Base-by-base conservation (phyloP, 345 rosid genomes). In the Trapa bicornis region DNA sequence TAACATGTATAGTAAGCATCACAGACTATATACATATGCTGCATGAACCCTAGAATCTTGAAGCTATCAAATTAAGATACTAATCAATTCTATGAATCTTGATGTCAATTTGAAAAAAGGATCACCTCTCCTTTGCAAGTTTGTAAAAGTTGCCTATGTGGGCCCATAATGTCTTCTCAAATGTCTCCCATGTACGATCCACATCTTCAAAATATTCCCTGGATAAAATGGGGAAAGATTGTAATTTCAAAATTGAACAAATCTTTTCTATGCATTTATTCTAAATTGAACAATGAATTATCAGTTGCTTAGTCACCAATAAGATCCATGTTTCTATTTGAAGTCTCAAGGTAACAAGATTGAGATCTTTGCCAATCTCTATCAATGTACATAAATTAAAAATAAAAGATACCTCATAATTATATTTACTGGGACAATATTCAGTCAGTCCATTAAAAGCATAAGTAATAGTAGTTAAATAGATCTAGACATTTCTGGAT, bases 191-290 rank as follows among this genome's bases (percentile, higher is more conserved):
- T 3, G 89, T 89, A 70, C 67, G 83, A 86, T 94, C 99, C 47
- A 94, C 96, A 61, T 94, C 99, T 84, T 94, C 97, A 81, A 94
- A 94, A 81, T 94, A 94, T 82, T 91, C 97, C 73, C 99, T 94
- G 82, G 22, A 62, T 42, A 48, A 45, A 71, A 61, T 66, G 50
- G 37, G 37, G 36, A n/a, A 62, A 48, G 37, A n/a, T 7, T 7
- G 42, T 41, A 41, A 41, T 41, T 41, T 41, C 4, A 41, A 41
- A 41, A 41, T 8, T 41, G 7, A 41, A 41, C 43, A 41, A 3
- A 41, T 8, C 7, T 41, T 41, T 4, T 41, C 43, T 41, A 41
- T 41, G 7, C 7, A 41, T 41, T 3, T 41, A 41, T 41, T 41
- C 4, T 41, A 41, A 41, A 3, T 41, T 41, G 43, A 50, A 50